Conservation (phyloP, 805 yeast species). For the Cyberlindnera amylophila region DNA sequence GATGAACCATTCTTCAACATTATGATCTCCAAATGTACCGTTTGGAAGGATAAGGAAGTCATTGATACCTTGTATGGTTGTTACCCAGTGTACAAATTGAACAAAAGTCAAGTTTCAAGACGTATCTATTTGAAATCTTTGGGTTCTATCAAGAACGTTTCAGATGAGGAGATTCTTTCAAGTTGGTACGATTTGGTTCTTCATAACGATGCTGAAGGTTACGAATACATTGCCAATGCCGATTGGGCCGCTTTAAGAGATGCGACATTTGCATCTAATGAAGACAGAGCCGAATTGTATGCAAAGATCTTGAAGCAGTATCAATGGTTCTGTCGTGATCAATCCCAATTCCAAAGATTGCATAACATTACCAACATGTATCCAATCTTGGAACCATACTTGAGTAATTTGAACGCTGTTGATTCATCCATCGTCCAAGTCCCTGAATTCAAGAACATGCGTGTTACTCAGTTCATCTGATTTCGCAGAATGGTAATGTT, state of each 20-base stretch:
- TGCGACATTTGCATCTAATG: slow-evolving; percentile 44
- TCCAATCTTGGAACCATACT: slow-evolving; percentile 12
- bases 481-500: too few species aligned
- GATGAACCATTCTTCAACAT: slow-evolving; percentile 85
- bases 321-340: slow-evolving; percentile 26
- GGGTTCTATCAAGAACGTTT: slow-evolving; percentile 53
- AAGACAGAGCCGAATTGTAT: slow-evolving; percentile 20
- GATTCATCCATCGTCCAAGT: slow-evolving; percentile 14
- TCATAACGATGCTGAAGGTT: slow-evolving; percentile 50
- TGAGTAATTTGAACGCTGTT: slow-evolving; percentile 10
- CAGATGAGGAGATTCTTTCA: slow-evolving; percentile 48
- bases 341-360: slow-evolving; percentile 13
- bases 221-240: slow-evolving; percentile 68
- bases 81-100: slow-evolving; percentile 53
- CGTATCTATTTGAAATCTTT: slow-evolving; percentile 70
- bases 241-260: slow-evolving; percentile 84
- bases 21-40: slow-evolving; percentile 58
- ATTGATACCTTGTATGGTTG: slow-evolving; percentile 60
- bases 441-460: slow-evolving; percentile 14
- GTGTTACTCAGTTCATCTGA: slow-evolving; percentile 6
- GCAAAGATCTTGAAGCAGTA: slow-evolving; percentile 22
- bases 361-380: slow-evolving; percentile 14
- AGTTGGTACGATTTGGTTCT: slow-evolving; percentile 52
- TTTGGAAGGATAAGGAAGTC: slow-evolving; percentile 66
- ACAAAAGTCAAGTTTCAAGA: slow-evolving; percentile 64